Evolutionary conservation across 495 filamentous ascomycete genomes (phyloP).

Genomic region (Penicillium verhagenii): DNA sequence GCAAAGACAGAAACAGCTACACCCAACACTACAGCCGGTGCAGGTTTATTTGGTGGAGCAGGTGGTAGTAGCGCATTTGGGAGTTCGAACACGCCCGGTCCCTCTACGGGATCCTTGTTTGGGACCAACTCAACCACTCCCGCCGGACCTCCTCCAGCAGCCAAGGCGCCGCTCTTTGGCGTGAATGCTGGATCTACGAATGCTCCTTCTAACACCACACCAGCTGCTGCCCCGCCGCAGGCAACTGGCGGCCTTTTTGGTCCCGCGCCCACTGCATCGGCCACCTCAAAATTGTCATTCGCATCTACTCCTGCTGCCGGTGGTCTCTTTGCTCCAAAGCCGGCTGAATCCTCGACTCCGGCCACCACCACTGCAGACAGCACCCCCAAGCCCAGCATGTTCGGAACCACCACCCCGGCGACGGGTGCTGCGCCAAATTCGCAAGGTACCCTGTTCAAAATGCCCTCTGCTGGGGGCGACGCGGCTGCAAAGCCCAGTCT

Average conservation of each 20-base stretch:
- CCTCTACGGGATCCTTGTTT: conserved; percentile 41
- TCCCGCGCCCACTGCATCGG: conserved; percentile 9
- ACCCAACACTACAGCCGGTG: conserved; percentile 33
- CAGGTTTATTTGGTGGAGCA: conserved; percentile 51
- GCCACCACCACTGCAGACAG: conserved; percentile 27
- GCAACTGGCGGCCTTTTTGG: conserved; percentile 36
- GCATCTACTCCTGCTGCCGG: conserved; percentile 28
- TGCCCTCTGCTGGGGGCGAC: conserved; percentile 26
- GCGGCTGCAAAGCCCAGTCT: conserved; percentile 34
- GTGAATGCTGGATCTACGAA: conserved; percentile 21
- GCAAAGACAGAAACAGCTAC: conserved; percentile 38
- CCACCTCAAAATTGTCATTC: conserved; percentile 30
- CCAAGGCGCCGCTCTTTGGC: conserved; percentile 40
- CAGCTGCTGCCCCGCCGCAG: conserved; percentile 29
- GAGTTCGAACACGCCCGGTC: conserved; percentile 37
- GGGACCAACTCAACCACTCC: conserved; percentile 60
- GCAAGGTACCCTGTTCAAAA: conserved; percentile 35
- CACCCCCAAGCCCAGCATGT: conserved; percentile 23
- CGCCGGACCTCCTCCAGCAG: conserved; percentile 58
- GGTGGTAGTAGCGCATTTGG: conserved; percentile 18
- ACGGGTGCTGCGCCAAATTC: conserved; percentile 21
- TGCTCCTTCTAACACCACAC: conserved; percentile 27
- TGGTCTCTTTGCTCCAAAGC: conserved; percentile 44
- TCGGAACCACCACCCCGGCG: conserved; percentile 40
- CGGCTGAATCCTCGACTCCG: conserved; percentile 42